Conservation (phyloP, 2,329 filamentous ascomycete species). For the Falciphora oryzae region DNA sequence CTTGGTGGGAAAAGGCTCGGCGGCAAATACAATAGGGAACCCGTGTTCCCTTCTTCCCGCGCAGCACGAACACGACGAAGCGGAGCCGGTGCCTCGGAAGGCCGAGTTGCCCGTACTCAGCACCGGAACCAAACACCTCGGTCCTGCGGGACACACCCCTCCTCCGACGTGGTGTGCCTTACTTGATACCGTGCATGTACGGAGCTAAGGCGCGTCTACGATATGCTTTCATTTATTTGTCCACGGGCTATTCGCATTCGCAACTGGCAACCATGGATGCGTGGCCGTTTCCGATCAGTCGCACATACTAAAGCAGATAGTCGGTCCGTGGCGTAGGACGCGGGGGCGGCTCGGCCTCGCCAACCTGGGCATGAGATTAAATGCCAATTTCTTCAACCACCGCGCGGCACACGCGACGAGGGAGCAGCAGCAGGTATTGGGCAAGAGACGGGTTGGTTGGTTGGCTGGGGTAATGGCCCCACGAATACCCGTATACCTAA, state of each 20-base stretch:
- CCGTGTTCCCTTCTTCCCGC: neutral
- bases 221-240: no score
- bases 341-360: neutral
- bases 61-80: neutral
- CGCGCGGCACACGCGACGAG: neutral
- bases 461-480: no score
- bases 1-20: neutral
- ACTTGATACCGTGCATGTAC: no score
- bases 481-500: neutral
- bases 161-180: no score
- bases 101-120: neutral
- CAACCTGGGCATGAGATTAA: neutral
- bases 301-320: neutral
- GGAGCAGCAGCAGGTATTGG: no score
- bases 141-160: neutral
- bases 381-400: neutral
- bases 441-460: no score
- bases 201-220: no score
- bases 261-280: no score
- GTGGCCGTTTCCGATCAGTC: no score
- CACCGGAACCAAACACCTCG: neutral
- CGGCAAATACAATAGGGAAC: no score
- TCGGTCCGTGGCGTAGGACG: neutral
- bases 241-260: no score
- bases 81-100: neutral